Evolutionary conservation across 306 rosid genomes (phyloP), one percentile per base, ranked within the genome.

Genomic region (Cucumis hystrix): DNA sequence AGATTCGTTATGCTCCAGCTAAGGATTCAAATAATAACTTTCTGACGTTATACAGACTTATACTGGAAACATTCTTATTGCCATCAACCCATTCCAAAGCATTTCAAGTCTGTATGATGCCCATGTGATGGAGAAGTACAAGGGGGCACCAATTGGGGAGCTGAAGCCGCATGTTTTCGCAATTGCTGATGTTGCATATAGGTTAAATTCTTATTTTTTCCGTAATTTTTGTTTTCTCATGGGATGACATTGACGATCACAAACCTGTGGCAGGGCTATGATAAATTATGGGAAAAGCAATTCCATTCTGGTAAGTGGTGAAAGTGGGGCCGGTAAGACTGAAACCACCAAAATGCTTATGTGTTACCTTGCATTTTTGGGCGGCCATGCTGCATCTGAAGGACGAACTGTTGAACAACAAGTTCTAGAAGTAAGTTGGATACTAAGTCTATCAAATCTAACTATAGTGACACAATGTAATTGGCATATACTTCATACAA

Each of bases 281-380:
- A 85, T 89, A 45, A 91, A 39, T 83, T 89, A 88, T 84, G 91
- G 84, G 77, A 93, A 89, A 80, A 91, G 87, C 88, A 93, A 91
- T 83, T 91, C 93, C 64, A 91, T 93, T 88, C 90, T 91, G 67
- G 98, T 93, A 73, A 93, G 98, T 67, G 96, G 98, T 70, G 98
- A 93, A 84, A 93, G 98, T 51, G 98, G 98, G 57, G 93, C 98
- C 66, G 98, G 98, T 77, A 91, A 93, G 87, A 93, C 98, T 33
- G 98, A 93, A 86, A 93, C 97, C 79, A 89, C 98, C 75, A 93
- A 93, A 88, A 88, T 89, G 96, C 93, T 93, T 79, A 91, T 93
- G 98, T 87, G 83, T 57, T 93, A 93, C 89, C 90, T 93, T 79
- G 98, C 97, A 80, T 91, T 63, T 88, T 84, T 93, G 83, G 98